Conservation (phyloP, 768 basidiomycete species). For the Suillus sp. region DNA sequence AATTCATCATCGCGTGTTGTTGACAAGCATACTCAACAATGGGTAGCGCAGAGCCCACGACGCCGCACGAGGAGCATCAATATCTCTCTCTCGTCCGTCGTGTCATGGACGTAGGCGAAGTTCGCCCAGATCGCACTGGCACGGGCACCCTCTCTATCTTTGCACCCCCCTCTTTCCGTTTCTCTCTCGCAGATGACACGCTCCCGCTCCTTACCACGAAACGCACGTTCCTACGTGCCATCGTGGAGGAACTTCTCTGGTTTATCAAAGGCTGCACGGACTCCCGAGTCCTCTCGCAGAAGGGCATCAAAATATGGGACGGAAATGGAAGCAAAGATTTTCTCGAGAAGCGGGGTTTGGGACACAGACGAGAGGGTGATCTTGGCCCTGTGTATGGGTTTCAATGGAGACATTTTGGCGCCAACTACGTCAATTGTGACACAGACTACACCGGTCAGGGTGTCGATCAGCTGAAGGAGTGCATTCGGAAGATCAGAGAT, state of each 20-base stretch:
- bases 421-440: slow-evolving; percentile 75
- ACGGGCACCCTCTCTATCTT: slow-evolving; percentile 93
- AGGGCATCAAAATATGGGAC: slow-evolving; percentile 97
- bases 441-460: slow-evolving; percentile 79
- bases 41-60: slow-evolving; percentile 8
- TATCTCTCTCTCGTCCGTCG: slow-evolving; percentile 82
- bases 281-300: slow-evolving; percentile 68
- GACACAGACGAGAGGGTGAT: slow-evolving; percentile 85
- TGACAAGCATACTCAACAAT: slow-evolving; percentile 3
- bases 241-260: slow-evolving; percentile 94
- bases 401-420: slow-evolving; percentile 96
- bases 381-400: slow-evolving; percentile 97
- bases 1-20: too few relatives aligned
- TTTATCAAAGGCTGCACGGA: slow-evolving; percentile 88
- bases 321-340: slow-evolving; percentile 92
- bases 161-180: slow-evolving; percentile 87
- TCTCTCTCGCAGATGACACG: slow-evolving; percentile 74
- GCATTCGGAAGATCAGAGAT: slow-evolving; percentile 89
- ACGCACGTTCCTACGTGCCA: slow-evolving; percentile 88
- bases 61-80: slow-evolving; percentile 79
- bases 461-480: slow-evolving; percentile 89
- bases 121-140: slow-evolving; percentile 88
- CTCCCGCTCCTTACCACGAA: slow-evolving; percentile 95
- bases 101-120: slow-evolving; percentile 75
- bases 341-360: slow-evolving; percentile 81